Evolutionary conservation across 1,139 yeast genomes (phyloP).

Genomic region (Candida sp.): DNA sequence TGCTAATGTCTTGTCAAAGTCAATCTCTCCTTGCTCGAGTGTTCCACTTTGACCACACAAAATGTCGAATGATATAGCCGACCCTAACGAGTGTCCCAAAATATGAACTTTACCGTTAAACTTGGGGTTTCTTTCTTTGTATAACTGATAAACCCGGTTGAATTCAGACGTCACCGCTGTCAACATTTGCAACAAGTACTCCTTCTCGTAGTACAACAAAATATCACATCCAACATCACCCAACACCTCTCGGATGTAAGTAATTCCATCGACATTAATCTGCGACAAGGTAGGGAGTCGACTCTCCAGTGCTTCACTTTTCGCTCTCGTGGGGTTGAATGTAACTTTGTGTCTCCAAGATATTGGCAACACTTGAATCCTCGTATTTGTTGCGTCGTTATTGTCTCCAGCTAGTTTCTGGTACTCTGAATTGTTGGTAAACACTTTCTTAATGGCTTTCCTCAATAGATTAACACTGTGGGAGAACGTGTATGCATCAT

Average conservation of each 20-base stretch:
- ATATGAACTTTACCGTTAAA: conserved; percentile 83
- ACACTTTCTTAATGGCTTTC: conserved; percentile 62
- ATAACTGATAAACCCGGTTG: conserved; percentile 67
- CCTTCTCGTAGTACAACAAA: conserved; percentile 84
- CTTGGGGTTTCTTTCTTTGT: conserved; percentile 66
- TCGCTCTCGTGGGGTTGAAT: conserved; percentile 52
- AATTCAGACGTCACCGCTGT: conserved; percentile 70
- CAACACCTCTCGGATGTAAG: conserved; percentile 73
- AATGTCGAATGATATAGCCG: conserved; percentile 83
- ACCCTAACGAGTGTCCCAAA: conserved; percentile 92
- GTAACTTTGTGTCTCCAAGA: conserved; percentile 78
- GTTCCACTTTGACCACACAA: conserved; percentile 58
- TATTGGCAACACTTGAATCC: conserved; percentile 77
- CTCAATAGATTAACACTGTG: conserved; percentile 81
- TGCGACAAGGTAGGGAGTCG: conserved; percentile 69
- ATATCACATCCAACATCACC: conserved; percentile 91
- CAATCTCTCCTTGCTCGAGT: conserved; percentile 20
- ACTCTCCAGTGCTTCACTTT: conserved; percentile 29
- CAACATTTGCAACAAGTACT: conserved; percentile 66
- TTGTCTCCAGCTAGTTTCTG: conserved; percentile 37
- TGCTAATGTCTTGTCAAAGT: conserved; percentile 42
- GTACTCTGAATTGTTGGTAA: conserved; percentile 46
- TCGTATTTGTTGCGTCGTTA: conserved; percentile 42
- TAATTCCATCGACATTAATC: conserved; percentile 79
- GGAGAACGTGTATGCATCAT: conserved; percentile 83